A percentile compares a stretch with the other conserved stretches of the same genome.
Evolutionary conservation across 352 stramenopile species (phyloP).

Genomic region (Thalassiosira livingstoniorum): DNA sequence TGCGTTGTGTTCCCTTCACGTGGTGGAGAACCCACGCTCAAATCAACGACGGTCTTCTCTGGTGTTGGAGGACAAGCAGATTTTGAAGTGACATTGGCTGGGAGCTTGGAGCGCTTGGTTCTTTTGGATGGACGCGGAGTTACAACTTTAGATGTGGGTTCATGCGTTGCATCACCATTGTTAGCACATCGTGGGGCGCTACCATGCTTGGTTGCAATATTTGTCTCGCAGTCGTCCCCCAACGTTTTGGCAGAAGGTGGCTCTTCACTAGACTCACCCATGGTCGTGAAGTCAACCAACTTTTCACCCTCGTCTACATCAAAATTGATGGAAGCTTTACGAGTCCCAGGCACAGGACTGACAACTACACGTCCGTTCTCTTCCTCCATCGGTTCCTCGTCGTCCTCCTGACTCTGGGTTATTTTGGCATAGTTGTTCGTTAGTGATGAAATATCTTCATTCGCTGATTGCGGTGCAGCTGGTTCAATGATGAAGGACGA

Average conservation of each 20-base stretch:
- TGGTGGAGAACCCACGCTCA: background rate
- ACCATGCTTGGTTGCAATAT: background rate
- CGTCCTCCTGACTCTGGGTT: background rate
- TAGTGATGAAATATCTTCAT: background rate
- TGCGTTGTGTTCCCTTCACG: background rate
- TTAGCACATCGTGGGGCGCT: too few species aligned
- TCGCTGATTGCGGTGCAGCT: background rate
- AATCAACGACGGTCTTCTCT: too few species aligned
- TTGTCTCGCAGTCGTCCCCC: background rate
- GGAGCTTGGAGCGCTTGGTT: too few species aligned
- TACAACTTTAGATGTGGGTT: conserved; percentile 8
- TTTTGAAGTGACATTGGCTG: too few species aligned
- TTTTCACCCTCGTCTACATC: too few species aligned
- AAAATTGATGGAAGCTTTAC: background rate
- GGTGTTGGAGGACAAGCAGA: too few species aligned
- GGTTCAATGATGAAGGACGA: conserved; percentile 18
- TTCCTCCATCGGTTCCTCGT: background rate
- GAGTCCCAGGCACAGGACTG: background rate
- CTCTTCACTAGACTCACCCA: background rate
- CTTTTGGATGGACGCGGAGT: too few species aligned
- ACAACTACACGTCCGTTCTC: background rate
- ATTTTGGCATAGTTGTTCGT: background rate
- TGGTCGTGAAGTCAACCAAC: too few species aligned
- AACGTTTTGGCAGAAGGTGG: background rate
- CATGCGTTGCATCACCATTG: background rate